Conservation (phyloP, 768 basidiomycete species). For the Leucocoprinus birnbaumii region DNA sequence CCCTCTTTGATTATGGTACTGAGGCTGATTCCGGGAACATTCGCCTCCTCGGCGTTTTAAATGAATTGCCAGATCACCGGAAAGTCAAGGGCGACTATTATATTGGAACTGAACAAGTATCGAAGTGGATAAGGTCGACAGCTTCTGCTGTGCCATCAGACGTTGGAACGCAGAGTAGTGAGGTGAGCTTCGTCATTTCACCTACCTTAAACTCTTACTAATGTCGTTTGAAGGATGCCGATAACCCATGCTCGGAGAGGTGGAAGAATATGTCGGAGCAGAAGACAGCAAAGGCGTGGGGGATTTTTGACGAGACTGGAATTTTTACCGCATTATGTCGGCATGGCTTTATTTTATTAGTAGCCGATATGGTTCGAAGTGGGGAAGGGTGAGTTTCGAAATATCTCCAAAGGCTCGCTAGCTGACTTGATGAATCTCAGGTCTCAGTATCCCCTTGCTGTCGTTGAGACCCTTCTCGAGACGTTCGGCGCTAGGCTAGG, state of each 20-base stretch:
- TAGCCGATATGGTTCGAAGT: constrained; percentile 20
- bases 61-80: background rate
- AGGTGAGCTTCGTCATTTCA: too few species aligned
- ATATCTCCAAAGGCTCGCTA: too few species aligned
- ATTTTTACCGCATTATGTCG: constrained; percentile 24
- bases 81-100: too few species aligned
- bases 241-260: constrained; percentile 16
- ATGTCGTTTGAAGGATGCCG: background rate
- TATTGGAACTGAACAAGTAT: too few species aligned
- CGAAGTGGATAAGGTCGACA: too few species aligned
- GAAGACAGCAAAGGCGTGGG: constrained; percentile 19
- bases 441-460: constrained; percentile 25
- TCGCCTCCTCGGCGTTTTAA: too few species aligned
- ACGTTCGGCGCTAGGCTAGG: constrained; percentile 17
- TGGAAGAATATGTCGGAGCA: constrained; percentile 24
- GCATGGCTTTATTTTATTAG: constrained; percentile 23
- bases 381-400: background rate
- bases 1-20: too few species aligned
- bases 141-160: too few species aligned
- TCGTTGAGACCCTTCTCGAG: constrained; percentile 18
- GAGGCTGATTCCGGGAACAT: too few species aligned
- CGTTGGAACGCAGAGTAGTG: too few species aligned
- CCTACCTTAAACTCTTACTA: too few species aligned
- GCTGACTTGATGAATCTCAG: too few species aligned
- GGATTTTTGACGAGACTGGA: constrained; percentile 28